phyloP scores from a whole-genome alignment of 257 asterid species.

The Solanum rostratum region DNA sequence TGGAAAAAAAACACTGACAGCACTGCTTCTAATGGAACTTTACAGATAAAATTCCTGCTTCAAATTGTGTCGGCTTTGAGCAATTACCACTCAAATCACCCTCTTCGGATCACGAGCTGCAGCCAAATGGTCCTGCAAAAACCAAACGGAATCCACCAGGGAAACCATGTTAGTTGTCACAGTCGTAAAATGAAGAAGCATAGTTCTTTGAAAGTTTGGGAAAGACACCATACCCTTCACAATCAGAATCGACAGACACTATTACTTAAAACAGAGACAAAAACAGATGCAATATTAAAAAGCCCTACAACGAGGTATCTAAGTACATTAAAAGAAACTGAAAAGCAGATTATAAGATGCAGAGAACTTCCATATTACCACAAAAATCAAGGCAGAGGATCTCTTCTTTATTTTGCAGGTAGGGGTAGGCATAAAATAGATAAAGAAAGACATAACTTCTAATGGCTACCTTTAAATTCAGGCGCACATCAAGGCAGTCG shows the following conservation, averaged over 20 bases:
- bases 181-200: background rate
- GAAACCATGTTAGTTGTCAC: background rate
- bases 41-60: background rate
- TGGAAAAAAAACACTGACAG: background rate
- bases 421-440: background rate
- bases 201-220: background rate
- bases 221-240: background rate
- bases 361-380: background rate
- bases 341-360: background rate
- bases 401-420: background rate
- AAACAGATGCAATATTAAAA: background rate
- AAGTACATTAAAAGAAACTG: background rate
- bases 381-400: background rate
- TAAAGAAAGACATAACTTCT: background rate
- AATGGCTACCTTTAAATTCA: background rate
- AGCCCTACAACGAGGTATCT: background rate
- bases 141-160: background rate
- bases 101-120: slow-evolving; percentile 83
- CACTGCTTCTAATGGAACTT: slow-evolving; percentile 1
- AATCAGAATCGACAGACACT: background rate
- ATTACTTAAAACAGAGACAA: background rate
- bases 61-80: background rate
- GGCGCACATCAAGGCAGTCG: background rate
- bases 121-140: slow-evolving; percentile 84
- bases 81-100: slow-evolving; percentile 25